phyloP scores from a whole-genome alignment of 2,329 filamentous ascomycete species.

The Phaeosphaeria sp. region DNA sequence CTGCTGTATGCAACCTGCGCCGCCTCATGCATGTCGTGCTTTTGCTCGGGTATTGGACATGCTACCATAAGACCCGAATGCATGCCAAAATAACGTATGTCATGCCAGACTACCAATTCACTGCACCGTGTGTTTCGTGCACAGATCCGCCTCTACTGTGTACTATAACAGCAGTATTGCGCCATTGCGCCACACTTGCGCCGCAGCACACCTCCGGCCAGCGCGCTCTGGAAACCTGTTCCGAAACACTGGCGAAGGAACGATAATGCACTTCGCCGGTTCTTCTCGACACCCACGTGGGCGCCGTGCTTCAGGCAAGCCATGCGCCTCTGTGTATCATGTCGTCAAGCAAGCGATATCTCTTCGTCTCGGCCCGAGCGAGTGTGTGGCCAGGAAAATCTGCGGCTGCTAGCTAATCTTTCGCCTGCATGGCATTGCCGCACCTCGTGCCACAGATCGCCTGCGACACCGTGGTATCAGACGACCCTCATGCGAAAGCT shows the following conservation, averaged over 20 bases:
- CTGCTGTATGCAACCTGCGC: not conserved
- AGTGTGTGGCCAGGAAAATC: constrained; percentile 1
- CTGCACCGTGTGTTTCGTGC: not conserved
- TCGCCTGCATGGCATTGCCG: constrained; percentile 1
- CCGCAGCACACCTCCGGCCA: not conserved
- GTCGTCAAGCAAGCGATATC: not conserved
- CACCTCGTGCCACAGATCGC: constrained; percentile 2
- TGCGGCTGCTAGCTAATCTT: constrained; percentile 1
- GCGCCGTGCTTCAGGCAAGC: not conserved
- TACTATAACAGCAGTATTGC: too few species aligned
- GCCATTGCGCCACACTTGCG: constrained; percentile 6
- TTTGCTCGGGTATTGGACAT: not conserved
- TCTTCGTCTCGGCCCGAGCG: not conserved
- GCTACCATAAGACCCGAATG: not conserved
- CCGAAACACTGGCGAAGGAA: constrained; percentile 4
- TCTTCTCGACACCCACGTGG: not conserved
- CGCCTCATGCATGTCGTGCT: not conserved
- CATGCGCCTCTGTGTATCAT: not conserved
- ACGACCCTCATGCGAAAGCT: constrained; percentile 4
- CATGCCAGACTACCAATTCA: not conserved
- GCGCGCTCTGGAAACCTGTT: not conserved
- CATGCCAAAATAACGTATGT: not conserved
- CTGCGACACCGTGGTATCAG: constrained; percentile 1
- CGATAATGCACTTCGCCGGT: constrained; percentile 12
- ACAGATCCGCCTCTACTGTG: not conserved